Base-by-base conservation (phyloP, 805 yeast genomes). In the Pichia heedii region DNA sequence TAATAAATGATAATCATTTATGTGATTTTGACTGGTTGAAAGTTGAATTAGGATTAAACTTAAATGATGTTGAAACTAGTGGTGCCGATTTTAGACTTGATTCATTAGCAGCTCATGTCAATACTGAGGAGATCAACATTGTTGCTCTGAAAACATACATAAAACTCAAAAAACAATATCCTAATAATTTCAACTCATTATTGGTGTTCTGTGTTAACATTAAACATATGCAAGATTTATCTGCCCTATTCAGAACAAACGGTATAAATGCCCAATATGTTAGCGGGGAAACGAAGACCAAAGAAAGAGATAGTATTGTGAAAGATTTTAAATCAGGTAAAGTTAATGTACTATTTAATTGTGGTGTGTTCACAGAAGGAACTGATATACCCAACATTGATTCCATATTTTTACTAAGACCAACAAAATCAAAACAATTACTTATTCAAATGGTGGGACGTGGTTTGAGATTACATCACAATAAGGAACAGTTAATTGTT, bases 321-420 rank as follows among this genome's bases (percentile, higher is more conserved):
- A 60, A 65, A 6, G 79, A 74, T 30, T 90, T 89, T 56, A 72
- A 69, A 47, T 52, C 62, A 0, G 88, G 93, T 0, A 56, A 70
- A 15, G 68, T 85, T 18, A 76, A 81, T 5, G 94, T 90, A 0
- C 62, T 89, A 26, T 73, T 93, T 65, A 90, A 90, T 56, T 93
- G 95, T 58, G 86, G 84, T 16, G 85, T 89, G 6, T 81, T 90
- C 53, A 89, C 96, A 0, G 97, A 89, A 59, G 97, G 97, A 0
- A 87, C 97, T 0, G 97, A 89, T 63, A 79, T 90, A 18, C 97
- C 97, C 3, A 79, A 79, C 48, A 82, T 88, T 44, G 97, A 89
- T 55, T 79, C 87, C 26, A 66, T 89, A 12, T 67, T 89, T 24
- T 60, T 89, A 27, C 84, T 85, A 4, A 65, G 96, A 29, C 96